phyloP scores from a whole-genome alignment of 2,329 filamentous ascomycete genomes.

The Tricladium varicosporioides region DNA sequence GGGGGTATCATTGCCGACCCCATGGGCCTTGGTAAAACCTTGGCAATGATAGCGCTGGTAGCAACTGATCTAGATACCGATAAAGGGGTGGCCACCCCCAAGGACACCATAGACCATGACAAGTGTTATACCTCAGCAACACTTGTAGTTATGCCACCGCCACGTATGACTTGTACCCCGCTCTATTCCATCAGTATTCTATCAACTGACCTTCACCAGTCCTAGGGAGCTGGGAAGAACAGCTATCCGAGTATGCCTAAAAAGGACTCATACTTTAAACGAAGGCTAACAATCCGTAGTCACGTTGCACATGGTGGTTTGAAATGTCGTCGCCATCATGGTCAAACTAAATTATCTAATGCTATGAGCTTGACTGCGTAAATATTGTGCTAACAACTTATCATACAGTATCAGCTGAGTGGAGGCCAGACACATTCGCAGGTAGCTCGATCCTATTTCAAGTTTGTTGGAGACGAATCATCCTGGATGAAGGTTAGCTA shows the following conservation, averaged over 20 bases:
- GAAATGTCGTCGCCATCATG: neutral
- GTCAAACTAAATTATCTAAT: neutral
- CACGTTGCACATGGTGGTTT: neutral
- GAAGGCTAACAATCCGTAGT: neutral
- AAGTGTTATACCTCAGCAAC: neutral
- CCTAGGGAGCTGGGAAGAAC: too few relatives aligned
- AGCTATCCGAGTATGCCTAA: neutral
- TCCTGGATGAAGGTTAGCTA: neutral
- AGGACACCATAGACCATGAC: neutral
- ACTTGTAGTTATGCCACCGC: neutral
- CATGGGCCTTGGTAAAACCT: constrained; percentile 55
- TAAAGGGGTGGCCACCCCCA: neutral
- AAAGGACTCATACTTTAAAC: neutral
- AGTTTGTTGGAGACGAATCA: neutral
- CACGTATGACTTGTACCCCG: too few relatives aligned
- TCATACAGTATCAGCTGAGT: neutral
- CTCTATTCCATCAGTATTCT: too few relatives aligned
- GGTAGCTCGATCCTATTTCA: neutral
- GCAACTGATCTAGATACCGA: constrained; percentile 1
- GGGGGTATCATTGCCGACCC: constrained; percentile 56
- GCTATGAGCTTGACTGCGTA: neutral
- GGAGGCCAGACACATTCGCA: neutral
- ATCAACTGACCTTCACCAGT: too few relatives aligned
- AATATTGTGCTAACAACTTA: neutral
- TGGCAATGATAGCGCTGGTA: constrained; percentile 41